These are phyloP conservation scores for Microcyclospora pomicola DNA, from an alignment of 2,329 filamentous ascomycete species.

Conservation along the genomic window DNA sequence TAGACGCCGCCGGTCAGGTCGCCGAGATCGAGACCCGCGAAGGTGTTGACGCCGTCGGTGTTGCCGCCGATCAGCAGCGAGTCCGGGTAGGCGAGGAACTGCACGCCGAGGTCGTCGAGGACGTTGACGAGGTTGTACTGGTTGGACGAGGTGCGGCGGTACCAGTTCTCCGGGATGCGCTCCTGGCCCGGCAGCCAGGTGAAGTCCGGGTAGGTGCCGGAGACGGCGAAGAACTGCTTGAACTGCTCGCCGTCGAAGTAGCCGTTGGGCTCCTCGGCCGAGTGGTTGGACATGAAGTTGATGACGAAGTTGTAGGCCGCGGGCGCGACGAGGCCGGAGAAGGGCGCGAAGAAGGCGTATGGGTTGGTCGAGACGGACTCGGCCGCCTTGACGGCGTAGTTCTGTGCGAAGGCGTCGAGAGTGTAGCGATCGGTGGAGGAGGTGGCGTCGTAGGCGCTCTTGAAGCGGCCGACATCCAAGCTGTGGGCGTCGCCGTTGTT, in stretches of 20 bases:
- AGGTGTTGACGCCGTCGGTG: constrained; percentile 12
- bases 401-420: constrained; percentile 9
- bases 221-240: constrained; percentile 14
- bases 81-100: constrained; percentile 1
- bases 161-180: constrained; percentile 19
- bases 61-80: constrained; percentile 19
- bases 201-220: constrained; percentile 12
- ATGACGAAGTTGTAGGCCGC: constrained; percentile 18
- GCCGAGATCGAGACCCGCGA: constrained; percentile 12
- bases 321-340: constrained; percentile 13
- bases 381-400: constrained; percentile 6
- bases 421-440: constrained; percentile 10
- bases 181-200: constrained; percentile 13
- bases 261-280: constrained; percentile 10
- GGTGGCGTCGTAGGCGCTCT: constrained; percentile 8
- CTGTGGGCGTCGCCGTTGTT: constrained; percentile 14
- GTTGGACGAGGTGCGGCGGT: constrained; percentile 8
- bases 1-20: constrained; percentile 17
- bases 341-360: constrained; percentile 19
- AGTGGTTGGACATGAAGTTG: constrained; percentile 18
- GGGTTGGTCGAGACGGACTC: constrained; percentile 19
- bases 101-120: constrained; percentile 4
- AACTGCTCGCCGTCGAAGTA: constrained; percentile 11
- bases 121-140: constrained; percentile 9
- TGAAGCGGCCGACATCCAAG: constrained; percentile 10